Evolutionary conservation across 2,329 filamentous ascomycete species (phyloP), one percentile per base, ranked within the genome.

Genomic region (Hawksworthiomyces lignivorus): DNA sequence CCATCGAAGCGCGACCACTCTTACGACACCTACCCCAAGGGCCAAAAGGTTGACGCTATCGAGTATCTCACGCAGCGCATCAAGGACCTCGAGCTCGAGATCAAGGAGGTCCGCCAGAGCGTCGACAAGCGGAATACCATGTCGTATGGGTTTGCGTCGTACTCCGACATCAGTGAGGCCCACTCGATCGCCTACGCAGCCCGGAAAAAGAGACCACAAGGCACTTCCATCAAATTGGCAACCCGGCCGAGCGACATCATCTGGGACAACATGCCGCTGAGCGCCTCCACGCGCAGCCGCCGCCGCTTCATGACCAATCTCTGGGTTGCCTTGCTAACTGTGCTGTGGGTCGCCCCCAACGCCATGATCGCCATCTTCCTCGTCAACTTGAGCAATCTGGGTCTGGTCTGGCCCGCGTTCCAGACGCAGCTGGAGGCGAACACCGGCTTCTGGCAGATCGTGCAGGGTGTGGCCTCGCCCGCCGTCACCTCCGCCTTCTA

Each of bases 121-220:
- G 80, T 98, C 7, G 90, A 97, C 62, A 87, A 82, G 59, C 80
- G 89, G 37, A 87, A 90, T 57, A 83, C 89, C 14, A 84, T 94
- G 74, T 74, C 87, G 0, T 98, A 89, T 56, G 92, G 92, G 0
- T 98, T 98, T 58, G 89, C 90, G 8, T 96, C 87, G 54, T 98
- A 92, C 64, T 80, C 90, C 31, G 82, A 82, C 31, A 94, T 98
- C 42, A 73, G 81, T 44, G 86, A 94, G 53, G 87, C 92, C 0
- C 92, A 98, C 56, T 77, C 77, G 17, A 88, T 94, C 48, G 92
- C 89, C 10, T 94, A 84, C 62, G 75, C 81, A 9, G 78, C 84
- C 18, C 84, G 84, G 45, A 85, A 80, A 36, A 92, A 92, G 67
- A 84, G 83, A 52, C 86, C 87, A 0, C 73, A 85, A 30, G 87